Percentiles rank a stretch among this genome's conserved stretches.
These are phyloP conservation scores for Ilex asprella DNA, from an alignment of 257 asterid genomes.

Conservation along the genomic window DNA sequence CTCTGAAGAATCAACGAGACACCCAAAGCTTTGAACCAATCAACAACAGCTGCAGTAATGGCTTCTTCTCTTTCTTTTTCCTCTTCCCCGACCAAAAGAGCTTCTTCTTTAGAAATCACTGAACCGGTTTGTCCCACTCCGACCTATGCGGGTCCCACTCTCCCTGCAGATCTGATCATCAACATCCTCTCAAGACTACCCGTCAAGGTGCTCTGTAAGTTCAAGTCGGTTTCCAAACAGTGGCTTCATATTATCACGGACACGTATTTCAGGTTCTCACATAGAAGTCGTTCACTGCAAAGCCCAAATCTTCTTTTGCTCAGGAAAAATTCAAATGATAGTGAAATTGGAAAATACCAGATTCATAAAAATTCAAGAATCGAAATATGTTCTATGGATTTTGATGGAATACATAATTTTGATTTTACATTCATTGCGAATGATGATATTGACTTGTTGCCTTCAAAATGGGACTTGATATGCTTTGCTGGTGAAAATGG, in stretches of 20 bases:
- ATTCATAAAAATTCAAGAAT: conserved; percentile 11
- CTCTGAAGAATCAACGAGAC: no score
- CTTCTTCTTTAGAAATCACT: not conserved
- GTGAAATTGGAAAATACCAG: conserved; percentile 15
- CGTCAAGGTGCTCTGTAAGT: conserved; percentile 40
- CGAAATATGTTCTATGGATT: conserved; percentile 24
- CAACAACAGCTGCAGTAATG: no score
- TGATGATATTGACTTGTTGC: conserved; percentile 41
- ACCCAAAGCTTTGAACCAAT: no score
- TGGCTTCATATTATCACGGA: conserved; percentile 39
- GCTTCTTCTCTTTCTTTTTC: no score
- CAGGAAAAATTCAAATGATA: conserved; percentile 23
- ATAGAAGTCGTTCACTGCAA: conserved; percentile 19
- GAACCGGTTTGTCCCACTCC: not conserved
- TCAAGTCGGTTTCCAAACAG: conserved; percentile 47
- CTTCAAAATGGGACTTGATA: conserved; percentile 45
- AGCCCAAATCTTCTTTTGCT: conserved; percentile 32
- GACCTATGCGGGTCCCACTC: conserved; percentile 12
- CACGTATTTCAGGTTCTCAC: conserved; percentile 28
- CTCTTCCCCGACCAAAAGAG: no score
- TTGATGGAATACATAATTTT: conserved; percentile 31
- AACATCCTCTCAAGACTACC: conserved; percentile 42
- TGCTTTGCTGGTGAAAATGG: conserved; percentile 46
- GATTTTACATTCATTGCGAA: conserved; percentile 30
- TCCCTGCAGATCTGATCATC: conserved; percentile 38